These are phyloP conservation scores for Cerioporus squamosus DNA, from an alignment of 1,284 basidiomycete genomes.

Conservation along the genomic window DNA sequence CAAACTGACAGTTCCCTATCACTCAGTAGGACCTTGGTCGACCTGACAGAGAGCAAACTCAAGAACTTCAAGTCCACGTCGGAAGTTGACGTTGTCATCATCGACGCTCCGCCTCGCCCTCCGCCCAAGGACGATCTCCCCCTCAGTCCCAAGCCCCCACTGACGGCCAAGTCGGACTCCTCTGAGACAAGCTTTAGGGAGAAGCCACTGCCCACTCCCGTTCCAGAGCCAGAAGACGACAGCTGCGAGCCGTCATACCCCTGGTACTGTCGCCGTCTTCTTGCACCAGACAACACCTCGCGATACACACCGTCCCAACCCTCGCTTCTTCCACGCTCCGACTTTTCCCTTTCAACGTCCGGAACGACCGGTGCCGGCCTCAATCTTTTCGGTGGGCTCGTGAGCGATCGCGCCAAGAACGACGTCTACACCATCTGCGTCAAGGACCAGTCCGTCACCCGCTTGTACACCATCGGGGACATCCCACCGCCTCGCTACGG, in stretches of 20 bases:
- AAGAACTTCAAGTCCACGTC: slow-evolving; percentile 2
- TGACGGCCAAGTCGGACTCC: background rate
- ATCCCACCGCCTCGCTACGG: slow-evolving; percentile 89
- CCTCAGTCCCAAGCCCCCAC: background rate
- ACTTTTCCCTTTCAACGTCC: slow-evolving; percentile 86
- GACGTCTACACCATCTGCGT: slow-evolving; percentile 90
- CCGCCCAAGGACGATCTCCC: slow-evolving; percentile 10
- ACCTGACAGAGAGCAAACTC: background rate
- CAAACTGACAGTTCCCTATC: background rate
- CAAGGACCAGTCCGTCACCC: slow-evolving; percentile 70
- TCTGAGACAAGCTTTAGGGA: background rate
- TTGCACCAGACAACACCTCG: slow-evolving; percentile 1
- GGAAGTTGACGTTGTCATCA: slow-evolving; percentile 11
- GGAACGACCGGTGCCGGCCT: slow-evolving; percentile 82
- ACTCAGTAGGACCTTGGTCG: slow-evolving; percentile 17
- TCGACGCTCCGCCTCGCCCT: slow-evolving; percentile 11
- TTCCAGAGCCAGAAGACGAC: background rate
- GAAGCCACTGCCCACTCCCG: slow-evolving; percentile 1
- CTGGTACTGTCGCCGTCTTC: slow-evolving; percentile 19
- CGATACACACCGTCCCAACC: slow-evolving; percentile 1
- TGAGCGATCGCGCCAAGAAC: slow-evolving; percentile 86
- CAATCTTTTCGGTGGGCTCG: slow-evolving; percentile 94
- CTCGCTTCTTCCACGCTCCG: slow-evolving; percentile 90
- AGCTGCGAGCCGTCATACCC: slow-evolving; percentile 1
- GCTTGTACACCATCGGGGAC: slow-evolving; percentile 86